Evolutionary conservation across 2,329 filamentous ascomycete genomes (phyloP), one percentile per base, ranked within the genome.

Genomic region (Gliomastix tumulicola): DNA sequence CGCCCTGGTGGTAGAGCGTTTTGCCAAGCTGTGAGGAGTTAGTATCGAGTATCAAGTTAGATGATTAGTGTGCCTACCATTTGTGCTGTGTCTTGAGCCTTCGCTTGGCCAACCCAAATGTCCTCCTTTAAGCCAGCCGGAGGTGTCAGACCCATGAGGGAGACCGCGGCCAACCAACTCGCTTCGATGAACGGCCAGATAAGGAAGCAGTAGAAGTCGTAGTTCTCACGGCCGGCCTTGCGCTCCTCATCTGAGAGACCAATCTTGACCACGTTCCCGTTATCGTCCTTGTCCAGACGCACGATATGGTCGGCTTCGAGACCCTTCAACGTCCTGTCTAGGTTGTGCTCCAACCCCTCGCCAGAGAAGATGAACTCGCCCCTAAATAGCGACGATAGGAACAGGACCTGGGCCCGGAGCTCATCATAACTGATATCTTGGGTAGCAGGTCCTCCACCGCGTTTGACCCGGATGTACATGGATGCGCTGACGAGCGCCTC

Each of bases 151-250:
- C 90, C 89, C 67, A 95, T 82, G 1, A 97, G 68, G 0, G 85
- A 88, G 1, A 97, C 83, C 1, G 88, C 84, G 10, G 88, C 89
- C 2, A 98, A 74, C 92, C 92, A 98, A 36, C 77, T 83, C 1
- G 89, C 84, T 60, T 98, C 92, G 46, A 97, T 89, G 49, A 98
- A 98, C 0, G 92, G 92, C 92, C 92, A 98, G 44, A 98, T 88
- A 16, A 98, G 65, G 69, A 97, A 98, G 63, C 90, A 97, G 63
- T 97, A 97, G 60, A 98, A 98, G 55, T 98, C 92, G 51, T 85
- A 98, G 51, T 96, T 97, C 59, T 98, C 92, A 25, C 90, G 71
- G 2, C 92, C 92, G 7, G 75, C 79, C 21, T 74, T 69, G 15
- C 89, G 74, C 58, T 98, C 92, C 4, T 74, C 64, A 6, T 84